Percentiles rank a stretch among this genome's conserved stretches.
Conservation (phyloP, 1,284 basidiomycete species). For the Lignosus rhinocerotis region DNA sequence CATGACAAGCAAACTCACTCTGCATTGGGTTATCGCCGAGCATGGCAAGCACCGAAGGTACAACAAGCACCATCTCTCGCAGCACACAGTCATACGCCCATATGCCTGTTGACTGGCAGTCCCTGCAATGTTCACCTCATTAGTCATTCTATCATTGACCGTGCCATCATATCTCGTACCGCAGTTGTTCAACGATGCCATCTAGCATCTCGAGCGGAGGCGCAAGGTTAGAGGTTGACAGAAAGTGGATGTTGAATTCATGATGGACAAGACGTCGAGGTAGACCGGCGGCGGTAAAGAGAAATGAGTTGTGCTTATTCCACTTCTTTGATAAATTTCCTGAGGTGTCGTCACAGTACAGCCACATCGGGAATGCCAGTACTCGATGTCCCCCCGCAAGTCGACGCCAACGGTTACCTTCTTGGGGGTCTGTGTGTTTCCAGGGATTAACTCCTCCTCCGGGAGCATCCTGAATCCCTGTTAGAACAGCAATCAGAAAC, state of each 20-base stretch:
- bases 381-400: constrained; percentile 17
- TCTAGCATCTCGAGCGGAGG: constrained; percentile 45
- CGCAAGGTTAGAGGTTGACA: constrained; percentile 41
- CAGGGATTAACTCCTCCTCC: neutral
- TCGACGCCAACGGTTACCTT: constrained; percentile 24
- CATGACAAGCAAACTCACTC: constrained; percentile 44
- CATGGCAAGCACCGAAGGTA: constrained; percentile 37
- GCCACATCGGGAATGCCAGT: constrained; percentile 34
- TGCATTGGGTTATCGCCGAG: constrained; percentile 49
- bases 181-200: constrained; percentile 27
- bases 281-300: constrained; percentile 36
- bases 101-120: constrained; percentile 32
- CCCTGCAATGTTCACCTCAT: too few relatives aligned
- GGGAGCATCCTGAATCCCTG: too few relatives aligned
- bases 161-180: neutral
- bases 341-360: constrained; percentile 46
- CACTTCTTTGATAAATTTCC: constrained; percentile 47
- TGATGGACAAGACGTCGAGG: too few relatives aligned
- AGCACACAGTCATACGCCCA: constrained; percentile 37
- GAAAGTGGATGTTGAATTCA: constrained; percentile 39
- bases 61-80: constrained; percentile 34
- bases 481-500: too few relatives aligned
- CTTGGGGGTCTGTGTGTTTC: neutral
- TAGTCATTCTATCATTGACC: neutral
- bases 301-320: constrained; percentile 44